These are phyloP conservation scores for Panaeolus papilionaceus DNA, from an alignment of 768 basidiomycete species.

Conservation along the genomic window DNA sequence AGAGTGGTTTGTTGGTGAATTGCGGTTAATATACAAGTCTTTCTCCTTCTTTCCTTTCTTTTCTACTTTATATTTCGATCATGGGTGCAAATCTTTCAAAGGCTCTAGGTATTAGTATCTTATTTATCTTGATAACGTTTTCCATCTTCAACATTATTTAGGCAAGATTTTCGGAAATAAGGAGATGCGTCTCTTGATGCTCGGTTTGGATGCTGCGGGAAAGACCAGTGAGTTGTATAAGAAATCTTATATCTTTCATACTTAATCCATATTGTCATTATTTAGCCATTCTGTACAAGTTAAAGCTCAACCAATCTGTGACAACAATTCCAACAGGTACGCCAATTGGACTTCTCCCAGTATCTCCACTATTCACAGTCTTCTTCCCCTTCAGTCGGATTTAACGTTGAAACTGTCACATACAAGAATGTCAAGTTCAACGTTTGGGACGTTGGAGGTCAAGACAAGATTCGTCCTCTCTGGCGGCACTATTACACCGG, in stretches of 20 bases:
- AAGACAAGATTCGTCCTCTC: slow-evolving; percentile 97
- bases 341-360: slow-evolving; percentile 27
- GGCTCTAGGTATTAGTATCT: slow-evolving; percentile 63
- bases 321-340: slow-evolving; percentile 96
- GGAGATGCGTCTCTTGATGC: slow-evolving; percentile 98
- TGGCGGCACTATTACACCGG: slow-evolving; percentile 99
- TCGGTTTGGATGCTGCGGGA: slow-evolving; percentile 96
- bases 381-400: slow-evolving; percentile 68
- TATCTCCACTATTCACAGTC: slow-evolving; percentile 17
- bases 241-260: neutral
- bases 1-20: slow-evolving; percentile 19
- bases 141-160: slow-evolving; percentile 38
- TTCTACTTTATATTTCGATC: slow-evolving; percentile 69
- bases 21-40: slow-evolving; percentile 16
- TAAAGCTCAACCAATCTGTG: slow-evolving; percentile 98
- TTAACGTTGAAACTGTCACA: slow-evolving; percentile 99
- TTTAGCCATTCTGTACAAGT: slow-evolving; percentile 96
- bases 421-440: slow-evolving; percentile 99
- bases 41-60: slow-evolving; percentile 35
- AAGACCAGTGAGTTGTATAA: slow-evolving; percentile 86
- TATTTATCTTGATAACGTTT: slow-evolving; percentile 21
- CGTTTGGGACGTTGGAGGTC: slow-evolving; percentile 98
- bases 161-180: slow-evolving; percentile 97
- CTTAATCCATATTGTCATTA: slow-evolving; percentile 19
- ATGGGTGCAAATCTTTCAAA: slow-evolving; percentile 93